Evolutionary conservation across 768 basidiomycete genomes (phyloP).

Genomic region (Xerocomellus dryophilus): DNA sequence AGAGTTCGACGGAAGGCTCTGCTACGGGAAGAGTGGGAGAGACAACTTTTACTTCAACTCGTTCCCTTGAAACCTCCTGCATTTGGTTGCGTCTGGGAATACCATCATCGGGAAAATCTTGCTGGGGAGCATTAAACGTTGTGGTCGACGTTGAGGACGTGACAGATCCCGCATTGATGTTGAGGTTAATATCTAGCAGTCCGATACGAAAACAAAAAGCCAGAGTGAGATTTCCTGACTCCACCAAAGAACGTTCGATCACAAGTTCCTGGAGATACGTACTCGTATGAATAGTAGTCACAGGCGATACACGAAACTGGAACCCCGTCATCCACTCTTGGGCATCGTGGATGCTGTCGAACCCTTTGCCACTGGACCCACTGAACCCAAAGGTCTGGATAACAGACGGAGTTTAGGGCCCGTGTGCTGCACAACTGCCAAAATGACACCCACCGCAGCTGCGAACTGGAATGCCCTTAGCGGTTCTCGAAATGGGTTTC

Average conservation of each 20-base stretch:
- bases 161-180: not conserved
- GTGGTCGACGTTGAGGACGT: constrained; percentile 7
- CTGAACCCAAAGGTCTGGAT: constrained; percentile 29
- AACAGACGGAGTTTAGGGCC: not conserved
- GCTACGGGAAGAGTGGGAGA: not conserved
- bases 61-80: not conserved
- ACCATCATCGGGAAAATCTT: not conserved
- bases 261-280: constrained; percentile 1
- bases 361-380: constrained; percentile 33
- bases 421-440: not conserved
- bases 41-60: not conserved
- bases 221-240: not conserved
- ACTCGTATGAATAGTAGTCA: constrained; percentile 19
- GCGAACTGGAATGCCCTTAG: constrained; percentile 18
- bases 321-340: constrained; percentile 22
- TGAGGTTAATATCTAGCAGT: constrained; percentile 20
- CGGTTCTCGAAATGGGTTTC: not conserved
- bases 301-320: constrained; percentile 9
- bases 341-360: constrained; percentile 29
- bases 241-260: not conserved
- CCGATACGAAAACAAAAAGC: not conserved
- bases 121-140: not conserved
- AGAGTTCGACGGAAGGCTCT: constrained; percentile 24
- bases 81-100: not conserved
- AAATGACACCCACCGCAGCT: constrained; percentile 20